phyloP scores from a whole-genome alignment of 1,284 basidiomycete genomes.

The Blastosporella zonata region DNA sequence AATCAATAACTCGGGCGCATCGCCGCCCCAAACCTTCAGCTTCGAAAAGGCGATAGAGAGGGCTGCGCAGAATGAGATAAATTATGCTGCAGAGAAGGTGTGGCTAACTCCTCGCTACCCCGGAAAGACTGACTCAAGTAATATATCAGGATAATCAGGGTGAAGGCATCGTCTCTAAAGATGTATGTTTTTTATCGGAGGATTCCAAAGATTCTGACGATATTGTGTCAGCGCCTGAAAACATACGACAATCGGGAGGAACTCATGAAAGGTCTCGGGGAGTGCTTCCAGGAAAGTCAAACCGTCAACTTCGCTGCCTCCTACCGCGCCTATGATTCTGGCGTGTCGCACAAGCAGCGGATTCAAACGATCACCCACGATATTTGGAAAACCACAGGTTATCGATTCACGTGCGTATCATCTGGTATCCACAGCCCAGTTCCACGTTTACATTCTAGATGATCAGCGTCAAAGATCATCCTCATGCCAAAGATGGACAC shows the following conservation, averaged over 20 bases:
- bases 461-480: constrained; percentile 45
- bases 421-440: background rate
- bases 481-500: constrained; percentile 39
- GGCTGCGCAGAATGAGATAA: constrained; percentile 9
- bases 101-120: background rate
- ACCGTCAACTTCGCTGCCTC: constrained; percentile 39
- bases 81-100: constrained; percentile 10
- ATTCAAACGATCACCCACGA: constrained; percentile 39
- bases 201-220: background rate
- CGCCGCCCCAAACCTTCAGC: constrained; percentile 1
- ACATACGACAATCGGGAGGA: constrained; percentile 16
- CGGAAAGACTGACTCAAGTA: background rate
- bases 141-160: constrained; percentile 3
- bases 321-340: constrained; percentile 30
- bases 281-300: constrained; percentile 29
- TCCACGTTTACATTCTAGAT: constrained; percentile 8
- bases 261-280: constrained; percentile 24
- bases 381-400: constrained; percentile 44
- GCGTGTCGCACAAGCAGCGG: constrained; percentile 37
- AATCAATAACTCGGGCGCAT: background rate
- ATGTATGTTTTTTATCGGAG: constrained; percentile 2
- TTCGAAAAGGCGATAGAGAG: constrained; percentile 12
- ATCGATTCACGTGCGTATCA: constrained; percentile 43
- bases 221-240: constrained; percentile 9
- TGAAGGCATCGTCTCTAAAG: constrained; percentile 6